Base-by-base conservation (phyloP, 768 basidiomycete genomes). In the Podaxis mareebaensis region DNA sequence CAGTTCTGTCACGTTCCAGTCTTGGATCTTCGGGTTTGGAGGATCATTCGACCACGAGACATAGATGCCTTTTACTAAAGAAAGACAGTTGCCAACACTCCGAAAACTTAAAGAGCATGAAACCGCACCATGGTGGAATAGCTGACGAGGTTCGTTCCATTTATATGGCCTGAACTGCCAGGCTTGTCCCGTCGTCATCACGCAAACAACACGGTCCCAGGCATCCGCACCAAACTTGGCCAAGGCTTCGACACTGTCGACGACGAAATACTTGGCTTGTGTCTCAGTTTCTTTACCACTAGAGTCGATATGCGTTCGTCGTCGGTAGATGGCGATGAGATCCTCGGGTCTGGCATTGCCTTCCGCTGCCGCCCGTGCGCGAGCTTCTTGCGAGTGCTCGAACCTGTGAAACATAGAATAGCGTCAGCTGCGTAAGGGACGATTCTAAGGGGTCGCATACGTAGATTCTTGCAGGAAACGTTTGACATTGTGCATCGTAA, bases 121-220 rank as follows among this genome's bases (percentile, higher is more conserved):
- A 39, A 8, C 46, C 46, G 26, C 67, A 96, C 96, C 95, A 70
- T 99, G 91, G 71, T 97, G 92, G 77, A 99, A 99, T 28, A 99
- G 76, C 56, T 91, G 84, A 64, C 88, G 87, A 0, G 97, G 97
- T 70, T 99, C 95, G 55, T 83, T 88, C 96, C 96, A 99, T 73
- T 96, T 96, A 78, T 99, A 99, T 17, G 93, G 91, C 62, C 89
- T 82, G 77, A 99, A 99, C 73, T 99, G 97, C 97, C 97, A 98
- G 36, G 92, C 90, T 68, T 99, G 96, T 1, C 97, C 97, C 0
- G 97, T 99, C 8, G 97, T 99, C 87, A 97, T 90, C 15, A 99
- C 96, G 67, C 96, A 97, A 3, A 97, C 90, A 4, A 99, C 97
- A 40, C 96, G 85, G 61, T 98, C 95, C 96, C 96, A 98, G 2